A percentile compares a stretch with the other conserved stretches of the same genome.
Evolutionary conservation across 495 filamentous ascomycete genomes (phyloP).

Genomic region (Cercophora samala): DNA sequence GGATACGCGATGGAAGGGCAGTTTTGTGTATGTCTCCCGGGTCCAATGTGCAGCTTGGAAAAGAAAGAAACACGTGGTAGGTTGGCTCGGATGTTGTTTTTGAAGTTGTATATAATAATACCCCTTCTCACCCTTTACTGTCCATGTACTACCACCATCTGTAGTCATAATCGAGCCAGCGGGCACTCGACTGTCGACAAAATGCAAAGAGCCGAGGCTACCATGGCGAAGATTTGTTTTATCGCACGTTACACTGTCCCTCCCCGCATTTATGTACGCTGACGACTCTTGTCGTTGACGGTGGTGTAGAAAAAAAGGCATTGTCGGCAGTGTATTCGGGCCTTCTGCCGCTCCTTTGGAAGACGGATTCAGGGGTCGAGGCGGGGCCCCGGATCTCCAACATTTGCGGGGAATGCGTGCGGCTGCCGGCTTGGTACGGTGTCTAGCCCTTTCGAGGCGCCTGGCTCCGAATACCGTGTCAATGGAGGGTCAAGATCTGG

Average conservation of each 20-base stretch:
- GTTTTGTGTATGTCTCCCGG: not conserved
- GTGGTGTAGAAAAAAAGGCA: not conserved
- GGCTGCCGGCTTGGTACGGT: slow-evolving; percentile 7
- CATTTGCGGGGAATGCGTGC: slow-evolving; percentile 10
- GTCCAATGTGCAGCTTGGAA: not conserved
- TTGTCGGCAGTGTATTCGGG: slow-evolving; percentile 22
- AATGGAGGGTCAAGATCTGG: not conserved
- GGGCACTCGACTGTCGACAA: not conserved
- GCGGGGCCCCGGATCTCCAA: slow-evolving; percentile 17
- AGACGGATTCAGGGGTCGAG: slow-evolving; percentile 3
- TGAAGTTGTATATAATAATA: slow-evolving; percentile 14
- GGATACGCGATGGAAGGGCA: not conserved
- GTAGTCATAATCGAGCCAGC: too few relatives aligned
- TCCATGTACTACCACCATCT: not conserved
- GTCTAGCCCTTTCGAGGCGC: slow-evolving; percentile 6
- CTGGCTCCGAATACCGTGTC: slow-evolving; percentile 4
- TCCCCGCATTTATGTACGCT: slow-evolving; percentile 2
- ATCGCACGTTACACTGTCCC: not conserved
- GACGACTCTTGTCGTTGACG: not conserved
- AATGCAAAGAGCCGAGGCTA: not conserved
- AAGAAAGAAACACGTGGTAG: not conserved
- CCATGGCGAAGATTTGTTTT: not conserved
- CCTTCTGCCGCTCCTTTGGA: slow-evolving; percentile 21
- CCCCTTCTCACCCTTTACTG: not conserved
- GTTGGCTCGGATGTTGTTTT: not conserved